Evolutionary conservation across 805 yeast genomes (phyloP), one percentile per base, ranked within the genome.

Genomic region (Komagataella mondaviorum): DNA sequence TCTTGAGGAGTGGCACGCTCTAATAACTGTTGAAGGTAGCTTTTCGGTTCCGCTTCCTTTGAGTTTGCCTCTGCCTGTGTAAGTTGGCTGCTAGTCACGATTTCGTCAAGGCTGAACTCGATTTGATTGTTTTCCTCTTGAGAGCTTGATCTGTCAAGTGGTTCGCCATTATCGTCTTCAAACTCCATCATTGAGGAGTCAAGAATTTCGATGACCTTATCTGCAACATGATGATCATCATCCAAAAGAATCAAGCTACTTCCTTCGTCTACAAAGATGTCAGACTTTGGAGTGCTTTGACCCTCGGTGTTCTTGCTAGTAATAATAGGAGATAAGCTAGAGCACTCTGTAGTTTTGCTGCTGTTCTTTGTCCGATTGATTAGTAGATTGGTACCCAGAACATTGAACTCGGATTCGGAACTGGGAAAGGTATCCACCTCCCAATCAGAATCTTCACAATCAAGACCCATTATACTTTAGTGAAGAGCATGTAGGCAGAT

Each of bases 1-100:
- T 51, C 49, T 23, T 55, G 51, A 1, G 58, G 54, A 20, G 39
- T 30, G 14, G 39, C 39, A 30, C 39, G 10, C 14, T 30, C 39
- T 5, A 30, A 30, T 10, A 30, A 8, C 12, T 30, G 39, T 10
- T 30, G 39, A 30, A 30, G 39, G 5, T 30, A 30, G 5, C 39
- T 30, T 30, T 30, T 30, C 39, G 39, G 39, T 30, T 30, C 39
- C 5, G 10, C n/a, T 30, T 30, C 39, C 39, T 30, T 30, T 30
- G 39, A 4, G 14, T 30, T 30, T 4, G 5, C 14, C n/a, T 14
- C 39, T 30, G 10, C 39, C 8, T 30, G 39, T 30, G 39, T 30
- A 14, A 30, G 5, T 8, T 30, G 39, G 39, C 39, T 30, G 4
- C 39, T 30, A 30, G 39, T 30, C 14, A 30, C 14, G 10, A 30